A percentile compares a stretch with the other conserved stretches of the same genome.
Conservation (phyloP, 352 stramenopile genomes). For the Globisporangium splendens region DNA sequence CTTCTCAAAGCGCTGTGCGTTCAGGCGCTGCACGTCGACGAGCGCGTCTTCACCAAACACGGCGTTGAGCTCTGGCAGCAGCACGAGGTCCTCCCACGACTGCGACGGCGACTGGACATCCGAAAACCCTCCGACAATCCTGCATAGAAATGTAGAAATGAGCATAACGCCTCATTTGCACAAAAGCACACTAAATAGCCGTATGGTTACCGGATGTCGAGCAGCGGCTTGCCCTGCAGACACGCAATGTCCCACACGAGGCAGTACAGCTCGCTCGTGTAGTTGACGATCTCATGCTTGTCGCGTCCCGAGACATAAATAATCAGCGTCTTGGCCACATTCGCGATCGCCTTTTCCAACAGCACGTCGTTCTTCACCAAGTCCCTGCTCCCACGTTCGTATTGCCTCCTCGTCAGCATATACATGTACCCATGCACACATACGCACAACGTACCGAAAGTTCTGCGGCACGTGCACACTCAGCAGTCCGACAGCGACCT, state of each 20-base stretch:
- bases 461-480: constrained; percentile 55
- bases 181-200: neutral
- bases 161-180: neutral
- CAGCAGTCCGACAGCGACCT: constrained; percentile 45
- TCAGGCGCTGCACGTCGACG: constrained; percentile 62
- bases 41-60: constrained; percentile 63
- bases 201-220: constrained; percentile 49
- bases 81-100: constrained; percentile 64
- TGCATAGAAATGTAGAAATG: constrained; percentile 11
- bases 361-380: constrained; percentile 73
- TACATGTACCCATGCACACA: neutral
- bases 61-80: constrained; percentile 56
- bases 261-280: constrained; percentile 74
- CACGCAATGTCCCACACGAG: constrained; percentile 70
- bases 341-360: constrained; percentile 53
- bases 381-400: constrained; percentile 22
- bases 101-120: constrained; percentile 10
- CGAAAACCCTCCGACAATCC: constrained; percentile 38
- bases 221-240: constrained; percentile 40
- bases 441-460: constrained; percentile 26
- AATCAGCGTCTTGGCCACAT: constrained; percentile 42
- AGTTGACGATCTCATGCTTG: constrained; percentile 67
- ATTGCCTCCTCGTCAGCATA: neutral
- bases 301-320: constrained; percentile 61
- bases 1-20: constrained; percentile 53